Conservation (phyloP, 768 basidiomycete species). For the Hirschioporus abietinus region DNA sequence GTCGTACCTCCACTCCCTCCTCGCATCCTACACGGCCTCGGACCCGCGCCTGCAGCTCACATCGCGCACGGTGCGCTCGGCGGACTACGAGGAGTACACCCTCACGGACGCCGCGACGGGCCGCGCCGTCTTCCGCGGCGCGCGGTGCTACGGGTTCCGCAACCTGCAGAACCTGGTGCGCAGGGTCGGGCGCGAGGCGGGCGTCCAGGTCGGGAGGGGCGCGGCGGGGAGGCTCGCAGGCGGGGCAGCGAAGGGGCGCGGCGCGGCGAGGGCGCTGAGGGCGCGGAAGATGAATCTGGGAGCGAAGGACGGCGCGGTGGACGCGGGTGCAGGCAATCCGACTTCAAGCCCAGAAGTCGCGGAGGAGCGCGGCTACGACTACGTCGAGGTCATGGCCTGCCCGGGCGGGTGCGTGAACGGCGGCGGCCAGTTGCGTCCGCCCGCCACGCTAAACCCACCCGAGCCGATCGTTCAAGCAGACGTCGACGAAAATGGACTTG, state of each 20-base stretch:
- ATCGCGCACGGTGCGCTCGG: conserved; percentile 57
- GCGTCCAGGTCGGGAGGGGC: conserved; percentile 67
- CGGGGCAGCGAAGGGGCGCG: conserved; percentile 17
- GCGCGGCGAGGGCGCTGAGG: conserved; percentile 22
- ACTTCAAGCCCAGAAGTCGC: conserved; percentile 11
- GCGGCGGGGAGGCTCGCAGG: conserved; percentile 48
- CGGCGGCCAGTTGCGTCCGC: conserved; percentile 75
- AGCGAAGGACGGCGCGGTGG: conserved; percentile 11
- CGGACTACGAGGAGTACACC: conserved; percentile 75
- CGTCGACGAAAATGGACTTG: neutral
- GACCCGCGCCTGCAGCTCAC: conserved; percentile 43
- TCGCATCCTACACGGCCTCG: conserved; percentile 46
- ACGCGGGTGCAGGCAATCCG: neutral
- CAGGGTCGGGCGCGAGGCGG: conserved; percentile 83
- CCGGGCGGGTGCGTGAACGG: conserved; percentile 97
- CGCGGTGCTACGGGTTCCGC: conserved; percentile 95
- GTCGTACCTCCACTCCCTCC: conserved; percentile 81
- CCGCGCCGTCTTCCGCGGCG: conserved; percentile 80
- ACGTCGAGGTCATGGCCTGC: conserved; percentile 98
- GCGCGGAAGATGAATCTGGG: conserved; percentile 27
- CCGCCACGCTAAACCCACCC: conserved; percentile 15
- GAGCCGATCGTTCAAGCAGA: conserved; percentile 17
- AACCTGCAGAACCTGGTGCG: conserved; percentile 96
- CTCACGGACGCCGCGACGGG: conserved; percentile 42
- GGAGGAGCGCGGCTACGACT: conserved; percentile 63